Evolutionary conservation across 2,329 filamentous ascomycete genomes (phyloP).

Genomic region (Beauveria brongniartii): DNA sequence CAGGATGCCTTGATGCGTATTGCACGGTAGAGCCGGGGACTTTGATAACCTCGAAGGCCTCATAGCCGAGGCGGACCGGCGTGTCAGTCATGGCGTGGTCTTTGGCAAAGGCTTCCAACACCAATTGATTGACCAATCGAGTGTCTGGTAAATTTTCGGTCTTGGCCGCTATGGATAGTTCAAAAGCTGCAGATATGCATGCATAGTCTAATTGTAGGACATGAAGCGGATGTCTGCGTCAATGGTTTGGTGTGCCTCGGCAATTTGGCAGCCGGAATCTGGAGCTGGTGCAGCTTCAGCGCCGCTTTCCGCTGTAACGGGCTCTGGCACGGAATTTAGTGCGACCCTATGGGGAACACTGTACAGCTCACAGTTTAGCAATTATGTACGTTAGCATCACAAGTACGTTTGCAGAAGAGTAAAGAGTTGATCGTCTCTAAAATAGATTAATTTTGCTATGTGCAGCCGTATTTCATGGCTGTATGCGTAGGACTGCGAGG

Average conservation of each 20-base stretch:
- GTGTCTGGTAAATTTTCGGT: not conserved
- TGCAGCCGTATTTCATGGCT: not conserved
- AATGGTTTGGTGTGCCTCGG: not conserved
- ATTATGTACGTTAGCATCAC: not conserved
- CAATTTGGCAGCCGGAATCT: not conserved
- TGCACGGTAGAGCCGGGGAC: not conserved
- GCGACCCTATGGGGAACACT: not conserved
- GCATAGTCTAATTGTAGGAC: not conserved
- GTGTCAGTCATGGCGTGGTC: not conserved
- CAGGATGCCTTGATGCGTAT: not conserved
- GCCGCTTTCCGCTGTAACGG: not conserved
- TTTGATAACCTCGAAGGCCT: not conserved
- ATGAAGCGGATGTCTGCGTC: not conserved
- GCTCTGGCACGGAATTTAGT: not conserved
- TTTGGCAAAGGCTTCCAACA: not conserved
- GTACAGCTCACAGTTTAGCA: not conserved
- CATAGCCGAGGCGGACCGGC: slow-evolving; percentile 6
- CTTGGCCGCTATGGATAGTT: too few relatives aligned
- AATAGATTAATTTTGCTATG: not conserved
- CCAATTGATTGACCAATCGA: not conserved
- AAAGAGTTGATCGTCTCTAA: too few relatives aligned
- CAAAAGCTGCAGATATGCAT: not conserved
- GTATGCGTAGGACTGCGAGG: too few relatives aligned
- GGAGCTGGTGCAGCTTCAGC: not conserved
- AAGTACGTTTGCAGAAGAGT: not conserved